Conservation (phyloP, 2,329 filamentous ascomycete genomes). For the Talaromyces rugulosus region DNA sequence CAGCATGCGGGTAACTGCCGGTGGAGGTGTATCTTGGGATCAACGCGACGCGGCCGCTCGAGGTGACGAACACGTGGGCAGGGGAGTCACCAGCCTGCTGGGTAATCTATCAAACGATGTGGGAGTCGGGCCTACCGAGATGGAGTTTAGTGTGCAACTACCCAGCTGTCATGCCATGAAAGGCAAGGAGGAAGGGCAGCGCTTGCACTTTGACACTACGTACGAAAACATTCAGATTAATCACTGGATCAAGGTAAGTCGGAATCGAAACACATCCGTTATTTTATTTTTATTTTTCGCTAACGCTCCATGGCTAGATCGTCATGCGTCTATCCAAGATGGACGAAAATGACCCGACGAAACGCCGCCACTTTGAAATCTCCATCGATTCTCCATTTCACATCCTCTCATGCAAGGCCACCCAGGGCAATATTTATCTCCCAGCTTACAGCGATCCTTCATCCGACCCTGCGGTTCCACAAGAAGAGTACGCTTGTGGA, state of each 20-base stretch:
- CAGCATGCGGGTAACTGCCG: slow-evolving; percentile 70
- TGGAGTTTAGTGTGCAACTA: slow-evolving; percentile 89
- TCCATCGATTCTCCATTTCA: slow-evolving; percentile 95
- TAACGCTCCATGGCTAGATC: slow-evolving; percentile 52
- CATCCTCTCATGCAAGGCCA: slow-evolving; percentile 88
- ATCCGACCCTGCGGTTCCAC: slow-evolving; percentile 46
- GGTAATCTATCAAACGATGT: slow-evolving; percentile 74
- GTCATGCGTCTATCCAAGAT: slow-evolving; percentile 86
- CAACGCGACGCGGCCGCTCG: slow-evolving; percentile 53
- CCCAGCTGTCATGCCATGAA: slow-evolving; percentile 83
- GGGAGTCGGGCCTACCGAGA: slow-evolving; percentile 82
- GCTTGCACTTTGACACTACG: slow-evolving; percentile 83
- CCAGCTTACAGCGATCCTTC: slow-evolving; percentile 69
- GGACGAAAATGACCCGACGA: slow-evolving; percentile 71
- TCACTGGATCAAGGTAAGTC: slow-evolving; percentile 87
- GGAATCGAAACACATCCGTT: neutral
- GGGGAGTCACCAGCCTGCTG: slow-evolving; percentile 65
- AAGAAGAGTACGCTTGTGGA: slow-evolving; percentile 58
- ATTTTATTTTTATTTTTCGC: slow-evolving; percentile 4
- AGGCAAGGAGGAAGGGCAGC: slow-evolving; percentile 61
- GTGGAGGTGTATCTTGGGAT: slow-evolving; percentile 71
- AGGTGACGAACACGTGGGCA: slow-evolving; percentile 52
- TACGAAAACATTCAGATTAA: slow-evolving; percentile 92
- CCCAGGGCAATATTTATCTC: slow-evolving; percentile 79
- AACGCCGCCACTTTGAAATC: slow-evolving; percentile 88